phyloP scores from a whole-genome alignment of 2,329 filamentous ascomycete genomes.

The Colletotrichum phormii region DNA sequence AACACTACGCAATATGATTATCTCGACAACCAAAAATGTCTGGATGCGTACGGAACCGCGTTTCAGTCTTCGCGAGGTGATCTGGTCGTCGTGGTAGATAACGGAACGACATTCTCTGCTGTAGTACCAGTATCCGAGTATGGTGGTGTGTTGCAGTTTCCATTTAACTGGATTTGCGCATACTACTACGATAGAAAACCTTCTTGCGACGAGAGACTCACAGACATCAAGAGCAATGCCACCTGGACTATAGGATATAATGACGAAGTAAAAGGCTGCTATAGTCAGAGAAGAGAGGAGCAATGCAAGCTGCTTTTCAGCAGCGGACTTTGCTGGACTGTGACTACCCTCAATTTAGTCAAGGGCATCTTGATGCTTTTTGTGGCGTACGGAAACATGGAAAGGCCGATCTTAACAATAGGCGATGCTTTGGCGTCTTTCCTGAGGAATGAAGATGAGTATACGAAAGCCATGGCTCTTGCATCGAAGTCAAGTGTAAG shows the following conservation, averaged over 20 bases:
- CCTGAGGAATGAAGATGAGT: neutral
- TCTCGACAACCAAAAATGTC: neutral
- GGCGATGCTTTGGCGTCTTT: slow-evolving; percentile 14
- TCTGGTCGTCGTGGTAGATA: neutral
- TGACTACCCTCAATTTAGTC: neutral
- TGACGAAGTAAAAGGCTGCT: neutral
- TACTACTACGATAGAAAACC: neutral
- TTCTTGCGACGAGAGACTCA: neutral
- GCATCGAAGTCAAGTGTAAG: neutral
- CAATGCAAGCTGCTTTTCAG: slow-evolving; percentile 8
- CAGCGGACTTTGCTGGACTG: neutral
- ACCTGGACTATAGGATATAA: neutral
- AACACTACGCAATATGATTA: neutral
- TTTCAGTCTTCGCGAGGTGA: neutral
- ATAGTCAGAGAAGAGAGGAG: neutral
- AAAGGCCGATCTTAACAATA: neutral
- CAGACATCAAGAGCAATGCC: neutral
- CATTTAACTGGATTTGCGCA: neutral
- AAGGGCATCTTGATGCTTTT: slow-evolving; percentile 13
- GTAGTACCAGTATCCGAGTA: no score
- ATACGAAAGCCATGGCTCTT: neutral
- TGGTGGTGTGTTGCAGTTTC: neutral
- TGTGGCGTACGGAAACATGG: neutral
- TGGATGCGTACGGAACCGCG: neutral
- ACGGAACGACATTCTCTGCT: neutral